phyloP scores from a whole-genome alignment of 1,284 basidiomycete species.

The Ceratorhiza oryzae-sativae region DNA sequence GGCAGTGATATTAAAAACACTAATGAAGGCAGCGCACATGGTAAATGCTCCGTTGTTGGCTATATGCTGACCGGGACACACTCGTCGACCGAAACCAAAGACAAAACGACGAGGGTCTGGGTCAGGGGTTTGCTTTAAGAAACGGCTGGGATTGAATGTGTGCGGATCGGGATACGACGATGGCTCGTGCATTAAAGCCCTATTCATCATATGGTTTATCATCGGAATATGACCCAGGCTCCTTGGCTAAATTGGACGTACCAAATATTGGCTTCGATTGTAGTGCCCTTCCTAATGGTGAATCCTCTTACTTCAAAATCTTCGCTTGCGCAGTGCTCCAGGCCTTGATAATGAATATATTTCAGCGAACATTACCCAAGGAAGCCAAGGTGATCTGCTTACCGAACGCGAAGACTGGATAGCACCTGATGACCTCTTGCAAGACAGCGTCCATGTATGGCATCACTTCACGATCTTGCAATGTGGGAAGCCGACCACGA shows the following conservation, averaged over 20 bases:
- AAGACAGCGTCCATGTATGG: slow-evolving; percentile 44
- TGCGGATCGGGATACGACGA: background rate
- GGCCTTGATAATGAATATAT: no score
- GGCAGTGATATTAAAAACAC: slow-evolving; percentile 10
- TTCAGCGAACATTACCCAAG: no score
- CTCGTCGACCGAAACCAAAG: slow-evolving; percentile 27
- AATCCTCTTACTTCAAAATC: slow-evolving; percentile 11
- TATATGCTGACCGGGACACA: slow-evolving; percentile 27
- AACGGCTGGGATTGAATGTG: slow-evolving; percentile 20
- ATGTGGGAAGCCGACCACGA: slow-evolving; percentile 19
- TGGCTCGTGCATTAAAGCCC: slow-evolving; percentile 10
- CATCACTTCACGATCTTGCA: slow-evolving; percentile 34
- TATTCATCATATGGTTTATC: no score
- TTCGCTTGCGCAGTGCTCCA: slow-evolving; percentile 9
- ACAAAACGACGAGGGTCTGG: slow-evolving; percentile 14
- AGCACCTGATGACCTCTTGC: slow-evolving; percentile 40
- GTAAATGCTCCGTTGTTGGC: slow-evolving; percentile 30
- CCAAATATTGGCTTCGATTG: slow-evolving; percentile 20
- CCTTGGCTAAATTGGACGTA: no score
- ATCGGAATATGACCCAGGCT: no score
- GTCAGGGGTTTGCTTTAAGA: slow-evolving; percentile 11
- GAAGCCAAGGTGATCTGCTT: background rate
- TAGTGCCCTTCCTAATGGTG: slow-evolving; percentile 8
- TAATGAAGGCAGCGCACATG: slow-evolving; percentile 10
- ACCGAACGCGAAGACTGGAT: slow-evolving; percentile 7